A percentile compares a stretch with the other conserved stretches of the same genome.
Conservation (phyloP, 805 yeast genomes). For the Pichia pseudocactophila region DNA sequence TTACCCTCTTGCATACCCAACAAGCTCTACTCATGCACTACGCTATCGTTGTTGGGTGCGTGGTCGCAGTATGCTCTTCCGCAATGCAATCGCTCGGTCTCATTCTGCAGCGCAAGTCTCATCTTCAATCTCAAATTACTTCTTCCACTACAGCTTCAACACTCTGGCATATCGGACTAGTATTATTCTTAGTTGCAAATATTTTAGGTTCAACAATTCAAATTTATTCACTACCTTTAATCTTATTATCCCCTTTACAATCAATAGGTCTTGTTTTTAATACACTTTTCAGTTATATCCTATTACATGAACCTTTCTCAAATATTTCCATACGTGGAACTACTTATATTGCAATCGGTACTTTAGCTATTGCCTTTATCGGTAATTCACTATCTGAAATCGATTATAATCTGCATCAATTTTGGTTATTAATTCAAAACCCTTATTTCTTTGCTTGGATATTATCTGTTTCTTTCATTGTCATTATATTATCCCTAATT, state of each 20-base stretch:
- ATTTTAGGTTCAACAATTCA: conserved; percentile 77
- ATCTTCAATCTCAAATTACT: conserved; percentile 33
- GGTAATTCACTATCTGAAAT: conserved; percentile 62
- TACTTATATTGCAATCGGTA: conserved; percentile 58
- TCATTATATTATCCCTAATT: conserved; percentile 18
- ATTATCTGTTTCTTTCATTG: conserved; percentile 20
- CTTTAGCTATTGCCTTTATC: conserved; percentile 65
- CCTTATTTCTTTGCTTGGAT: conserved; percentile 54
- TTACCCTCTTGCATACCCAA: neutral
- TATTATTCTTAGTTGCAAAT: conserved; percentile 63
- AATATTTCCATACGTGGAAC: conserved; percentile 54
- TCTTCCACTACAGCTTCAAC: conserved; percentile 37
- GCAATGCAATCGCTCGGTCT: conserved; percentile 77
- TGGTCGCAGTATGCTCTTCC: conserved; percentile 65
- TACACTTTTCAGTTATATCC: conserved; percentile 57
- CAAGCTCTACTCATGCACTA: neutral
- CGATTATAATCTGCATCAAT: conserved; percentile 39
- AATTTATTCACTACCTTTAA: conserved; percentile 73
- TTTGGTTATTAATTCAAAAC: conserved; percentile 33
- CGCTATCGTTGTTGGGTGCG: conserved; percentile 46
- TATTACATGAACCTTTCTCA: conserved; percentile 64
- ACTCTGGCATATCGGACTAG: conserved; percentile 70
- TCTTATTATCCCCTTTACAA: conserved; percentile 73
- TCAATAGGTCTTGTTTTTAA: conserved; percentile 86
- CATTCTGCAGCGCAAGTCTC: conserved; percentile 74